Conservation (phyloP, 495 filamentous ascomycete genomes). For the Penicillium cataractarum region DNA sequence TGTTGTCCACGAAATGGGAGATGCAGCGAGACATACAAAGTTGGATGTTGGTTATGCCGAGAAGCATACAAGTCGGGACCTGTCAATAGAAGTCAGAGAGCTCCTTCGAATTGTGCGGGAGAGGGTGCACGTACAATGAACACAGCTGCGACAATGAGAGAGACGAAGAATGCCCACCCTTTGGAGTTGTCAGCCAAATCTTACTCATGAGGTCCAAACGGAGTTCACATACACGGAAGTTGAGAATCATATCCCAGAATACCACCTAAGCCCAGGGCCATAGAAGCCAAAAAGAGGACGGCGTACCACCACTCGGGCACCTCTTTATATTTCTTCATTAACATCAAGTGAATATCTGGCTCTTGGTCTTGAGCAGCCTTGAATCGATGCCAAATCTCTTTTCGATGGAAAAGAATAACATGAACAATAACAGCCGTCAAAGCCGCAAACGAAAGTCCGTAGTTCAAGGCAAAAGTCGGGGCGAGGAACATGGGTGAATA, state of each 20-base stretch:
- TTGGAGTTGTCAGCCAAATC: neutral
- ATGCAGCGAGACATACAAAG: constrained; percentile 15
- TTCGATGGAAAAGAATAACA: constrained; percentile 58
- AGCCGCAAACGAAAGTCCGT: constrained; percentile 65
- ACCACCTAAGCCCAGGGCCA: constrained; percentile 55
- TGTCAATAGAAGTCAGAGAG: constrained; percentile 4
- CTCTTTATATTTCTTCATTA: constrained; percentile 34
- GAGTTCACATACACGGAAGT: constrained; percentile 36
- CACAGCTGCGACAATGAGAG: constrained; percentile 35
- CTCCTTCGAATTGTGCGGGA: neutral
- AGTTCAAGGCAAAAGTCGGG: constrained; percentile 63
- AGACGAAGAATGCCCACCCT: constrained; percentile 64
- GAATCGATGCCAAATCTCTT: constrained; percentile 59
- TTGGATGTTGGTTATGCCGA: constrained; percentile 61
- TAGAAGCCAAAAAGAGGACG: constrained; percentile 37
- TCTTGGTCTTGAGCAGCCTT: constrained; percentile 55
- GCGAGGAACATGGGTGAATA: constrained; percentile 67
- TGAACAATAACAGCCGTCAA: constrained; percentile 61
- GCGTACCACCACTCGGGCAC: constrained; percentile 34
- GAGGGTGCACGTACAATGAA: constrained; percentile 23
- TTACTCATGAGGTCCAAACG: neutral
- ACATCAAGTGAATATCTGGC: constrained; percentile 43
- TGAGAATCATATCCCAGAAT: constrained; percentile 61
- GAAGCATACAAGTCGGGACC: constrained; percentile 39
- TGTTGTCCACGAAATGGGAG: neutral